These are phyloP conservation scores for Sarocladium kiliense DNA, from an alignment of 2,329 filamentous ascomycete species.

Conservation along the genomic window DNA sequence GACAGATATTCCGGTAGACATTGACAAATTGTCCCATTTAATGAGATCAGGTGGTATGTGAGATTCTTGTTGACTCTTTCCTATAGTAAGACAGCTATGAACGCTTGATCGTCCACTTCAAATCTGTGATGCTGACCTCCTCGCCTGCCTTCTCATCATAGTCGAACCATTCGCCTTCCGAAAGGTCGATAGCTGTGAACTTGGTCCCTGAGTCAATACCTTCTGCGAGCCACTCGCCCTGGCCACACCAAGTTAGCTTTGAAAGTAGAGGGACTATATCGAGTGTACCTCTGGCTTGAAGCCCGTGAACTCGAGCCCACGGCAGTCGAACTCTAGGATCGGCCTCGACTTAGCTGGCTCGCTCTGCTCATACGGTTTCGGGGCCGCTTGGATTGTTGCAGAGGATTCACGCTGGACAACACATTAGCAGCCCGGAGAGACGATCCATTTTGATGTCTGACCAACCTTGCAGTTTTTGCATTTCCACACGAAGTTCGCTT, in stretches of 20 bases:
- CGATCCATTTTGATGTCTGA: neutral
- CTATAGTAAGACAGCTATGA: neutral
- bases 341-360: conserved; percentile 72
- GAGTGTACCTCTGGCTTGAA: conserved; percentile 77
- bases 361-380: conserved; percentile 63
- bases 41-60: no score
- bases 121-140: conserved; percentile 86
- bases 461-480: conserved; percentile 95
- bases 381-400: conserved; percentile 72
- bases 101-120: conserved; percentile 71
- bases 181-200: conserved; percentile 76
- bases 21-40: no score
- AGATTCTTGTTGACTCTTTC: no score
- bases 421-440: neutral
- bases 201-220: conserved; percentile 76
- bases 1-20: no score
- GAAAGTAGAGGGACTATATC: neutral
- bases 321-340: conserved; percentile 87
- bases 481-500: conserved; percentile 99
- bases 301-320: conserved; percentile 85
- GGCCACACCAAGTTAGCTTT: neutral
- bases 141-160: conserved; percentile 92
- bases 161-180: conserved; percentile 94
- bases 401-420: conserved; percentile 68
- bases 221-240: conserved; percentile 83